Conservation (phyloP, 2,329 filamentous ascomycete genomes). For the Amylocarpus encephaloides region DNA sequence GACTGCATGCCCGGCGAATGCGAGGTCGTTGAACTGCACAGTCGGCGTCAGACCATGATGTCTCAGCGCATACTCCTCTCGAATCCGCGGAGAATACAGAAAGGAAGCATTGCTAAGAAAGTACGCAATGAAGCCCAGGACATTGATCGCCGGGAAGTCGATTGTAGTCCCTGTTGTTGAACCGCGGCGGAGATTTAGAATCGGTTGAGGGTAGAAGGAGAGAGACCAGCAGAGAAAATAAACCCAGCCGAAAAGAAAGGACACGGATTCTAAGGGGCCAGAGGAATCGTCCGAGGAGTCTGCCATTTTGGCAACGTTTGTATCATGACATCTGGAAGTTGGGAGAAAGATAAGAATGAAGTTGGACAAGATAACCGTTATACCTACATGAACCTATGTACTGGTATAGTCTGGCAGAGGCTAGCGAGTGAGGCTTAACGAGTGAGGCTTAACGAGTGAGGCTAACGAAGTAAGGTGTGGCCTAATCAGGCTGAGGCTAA, state of each 20-base stretch:
- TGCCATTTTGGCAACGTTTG: constrained; percentile 19
- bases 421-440: too few relatives aligned
- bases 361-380: neutral
- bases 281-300: constrained; percentile 28
- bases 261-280: constrained; percentile 43
- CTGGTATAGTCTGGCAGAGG: too few relatives aligned
- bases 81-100: constrained; percentile 71
- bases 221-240: constrained; percentile 75
- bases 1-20: constrained; percentile 77
- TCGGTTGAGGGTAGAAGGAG: constrained; percentile 87
- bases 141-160: constrained; percentile 77
- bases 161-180: constrained; percentile 80
- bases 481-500: too few relatives aligned
- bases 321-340: constrained; percentile 6
- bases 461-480: too few relatives aligned
- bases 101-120: constrained; percentile 34
- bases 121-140: constrained; percentile 66
- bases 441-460: too few relatives aligned
- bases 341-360: neutral
- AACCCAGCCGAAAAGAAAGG: constrained; percentile 64
- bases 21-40: constrained; percentile 83
- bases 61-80: constrained; percentile 74
- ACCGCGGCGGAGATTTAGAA: constrained; percentile 70
- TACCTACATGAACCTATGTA: too few relatives aligned
- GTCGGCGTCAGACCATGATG: constrained; percentile 72